Percentiles rank a stretch among this genome's conserved stretches.
These are phyloP conservation scores for Hyphopichia wangnamkhiaoensis DNA, from an alignment of 1,139 yeast genomes.

Conservation along the genomic window DNA sequence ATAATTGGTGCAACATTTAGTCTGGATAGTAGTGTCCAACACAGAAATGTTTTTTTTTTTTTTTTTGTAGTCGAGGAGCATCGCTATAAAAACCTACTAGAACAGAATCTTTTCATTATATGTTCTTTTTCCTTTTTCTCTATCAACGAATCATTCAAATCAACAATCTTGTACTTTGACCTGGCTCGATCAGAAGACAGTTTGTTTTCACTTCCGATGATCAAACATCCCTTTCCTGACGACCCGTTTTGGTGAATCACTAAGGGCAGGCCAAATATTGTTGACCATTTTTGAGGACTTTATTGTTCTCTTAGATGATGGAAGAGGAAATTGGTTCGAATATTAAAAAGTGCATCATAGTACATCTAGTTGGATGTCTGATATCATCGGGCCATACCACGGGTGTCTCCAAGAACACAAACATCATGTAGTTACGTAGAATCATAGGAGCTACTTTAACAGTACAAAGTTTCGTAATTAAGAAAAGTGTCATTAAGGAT, in stretches of 20 bases:
- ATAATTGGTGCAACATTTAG: too few species aligned
- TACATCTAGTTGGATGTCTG: constrained; percentile 39
- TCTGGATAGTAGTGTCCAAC: too few species aligned
- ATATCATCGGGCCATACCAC: constrained; percentile 26
- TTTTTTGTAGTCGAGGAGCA: too few species aligned
- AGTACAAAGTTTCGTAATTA: too few species aligned
- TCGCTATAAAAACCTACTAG: too few species aligned
- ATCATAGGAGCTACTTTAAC: too few species aligned
- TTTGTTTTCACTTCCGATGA: constrained; percentile 16
- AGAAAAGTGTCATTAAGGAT: too few species aligned
- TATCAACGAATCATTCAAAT: constrained; percentile 7
- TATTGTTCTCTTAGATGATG: constrained; percentile 2
- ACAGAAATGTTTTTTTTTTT: too few species aligned
- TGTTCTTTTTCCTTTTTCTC: constrained; percentile 4
- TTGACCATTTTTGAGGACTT: constrained; percentile 1
- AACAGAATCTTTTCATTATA: background rate
- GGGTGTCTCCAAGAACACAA: constrained; percentile 58
- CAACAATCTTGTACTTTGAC: constrained; percentile 11
- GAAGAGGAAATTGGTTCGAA: constrained; percentile 14
- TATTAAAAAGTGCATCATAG: constrained; percentile 47
- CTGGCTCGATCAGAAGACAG: constrained; percentile 18
- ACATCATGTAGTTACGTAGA: constrained; percentile 33
- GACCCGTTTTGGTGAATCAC: constrained; percentile 48
- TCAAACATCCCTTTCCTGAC: constrained; percentile 39
- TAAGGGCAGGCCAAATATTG: constrained; percentile 32